These are phyloP conservation scores for Eragrostis tef DNA, from an alignment of 202 grass and related monocot genomes.

Conservation along the genomic window DNA sequence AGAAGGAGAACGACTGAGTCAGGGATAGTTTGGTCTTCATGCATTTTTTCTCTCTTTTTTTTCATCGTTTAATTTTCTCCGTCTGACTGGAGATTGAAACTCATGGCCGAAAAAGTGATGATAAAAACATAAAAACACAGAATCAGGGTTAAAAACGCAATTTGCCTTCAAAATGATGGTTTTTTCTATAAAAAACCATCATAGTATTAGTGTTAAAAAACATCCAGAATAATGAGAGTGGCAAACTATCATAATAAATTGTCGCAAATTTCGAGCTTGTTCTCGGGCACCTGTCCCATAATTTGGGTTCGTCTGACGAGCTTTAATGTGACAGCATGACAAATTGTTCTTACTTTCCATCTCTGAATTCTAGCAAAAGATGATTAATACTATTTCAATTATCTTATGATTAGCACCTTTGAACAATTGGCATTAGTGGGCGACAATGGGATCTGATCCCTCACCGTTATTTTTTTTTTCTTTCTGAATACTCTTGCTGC, in stretches of 20 bases:
- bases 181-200: too few species aligned
- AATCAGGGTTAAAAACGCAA: too few species aligned
- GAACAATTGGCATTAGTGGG: slow-evolving; percentile 11
- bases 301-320: background rate
- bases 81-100: too few species aligned
- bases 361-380: background rate
- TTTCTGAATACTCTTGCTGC: slow-evolving; percentile 32
- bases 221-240: background rate
- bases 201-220: too few species aligned
- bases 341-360: background rate
- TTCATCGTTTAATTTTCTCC: too few species aligned
- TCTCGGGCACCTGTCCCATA: background rate
- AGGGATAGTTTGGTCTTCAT: too few species aligned
- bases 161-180: too few species aligned
- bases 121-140: too few species aligned
- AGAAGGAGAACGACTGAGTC: too few species aligned
- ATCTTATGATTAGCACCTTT: background rate
- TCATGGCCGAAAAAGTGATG: too few species aligned
- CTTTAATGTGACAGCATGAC: background rate
- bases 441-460: slow-evolving; percentile 36
- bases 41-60: too few species aligned
- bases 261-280: background rate
- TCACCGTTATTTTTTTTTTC: slow-evolving; percentile 7
- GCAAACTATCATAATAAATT: background rate
- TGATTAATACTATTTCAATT: background rate